Conservation (phyloP, 768 basidiomycete species). For the Kwoniella pini region DNA sequence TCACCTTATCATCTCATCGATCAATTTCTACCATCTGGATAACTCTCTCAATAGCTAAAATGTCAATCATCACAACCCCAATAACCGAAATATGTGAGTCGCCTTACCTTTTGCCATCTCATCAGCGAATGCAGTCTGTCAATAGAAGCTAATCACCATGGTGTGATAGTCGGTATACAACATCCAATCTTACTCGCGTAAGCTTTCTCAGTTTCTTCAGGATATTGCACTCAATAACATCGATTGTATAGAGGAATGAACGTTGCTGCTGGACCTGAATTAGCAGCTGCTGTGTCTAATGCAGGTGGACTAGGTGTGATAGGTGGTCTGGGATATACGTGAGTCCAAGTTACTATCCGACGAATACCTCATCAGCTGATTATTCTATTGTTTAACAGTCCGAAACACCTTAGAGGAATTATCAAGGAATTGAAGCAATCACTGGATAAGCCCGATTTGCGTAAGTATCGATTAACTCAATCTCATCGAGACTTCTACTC, state of each 20-base stretch:
- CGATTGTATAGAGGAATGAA: constrained; percentile 64
- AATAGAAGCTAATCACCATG: background rate
- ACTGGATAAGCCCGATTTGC: constrained; percentile 57
- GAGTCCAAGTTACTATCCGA: constrained; percentile 41
- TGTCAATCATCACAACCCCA: constrained; percentile 66
- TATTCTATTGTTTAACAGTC: background rate
- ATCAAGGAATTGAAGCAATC: constrained; percentile 67
- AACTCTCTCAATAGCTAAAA: constrained; percentile 1
- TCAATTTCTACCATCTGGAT: no score
- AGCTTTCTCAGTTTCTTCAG: constrained; percentile 36
- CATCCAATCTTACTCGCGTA: constrained; percentile 86
- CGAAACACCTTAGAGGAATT: constrained; percentile 32
- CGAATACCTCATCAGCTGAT: constrained; percentile 71
- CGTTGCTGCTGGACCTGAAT: constrained; percentile 73
- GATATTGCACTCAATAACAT: background rate
- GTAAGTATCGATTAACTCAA: constrained; percentile 18
- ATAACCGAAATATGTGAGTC: constrained; percentile 70
- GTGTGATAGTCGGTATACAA: constrained; percentile 62
- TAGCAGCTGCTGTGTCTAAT: constrained; percentile 90
- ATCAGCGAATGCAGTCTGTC: background rate
- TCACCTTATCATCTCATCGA: no score
- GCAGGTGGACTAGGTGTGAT: constrained; percentile 92
- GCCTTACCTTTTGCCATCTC: background rate
- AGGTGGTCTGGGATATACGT: constrained; percentile 63
- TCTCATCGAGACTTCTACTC: background rate